phyloP scores from a whole-genome alignment of 2,329 filamentous ascomycete species.

The Aotearoamyces nothofagi region DNA sequence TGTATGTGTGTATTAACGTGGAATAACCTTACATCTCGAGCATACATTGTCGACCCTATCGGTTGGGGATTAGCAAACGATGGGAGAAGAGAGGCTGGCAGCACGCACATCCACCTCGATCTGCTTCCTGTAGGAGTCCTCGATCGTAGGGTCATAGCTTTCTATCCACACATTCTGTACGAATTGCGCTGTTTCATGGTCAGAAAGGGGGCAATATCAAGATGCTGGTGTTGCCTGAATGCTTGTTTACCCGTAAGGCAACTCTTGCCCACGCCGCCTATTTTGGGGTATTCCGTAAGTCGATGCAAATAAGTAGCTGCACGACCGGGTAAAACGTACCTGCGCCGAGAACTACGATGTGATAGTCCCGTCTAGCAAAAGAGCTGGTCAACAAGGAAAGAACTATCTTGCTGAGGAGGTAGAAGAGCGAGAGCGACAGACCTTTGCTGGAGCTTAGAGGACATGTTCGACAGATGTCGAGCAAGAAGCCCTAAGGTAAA shows the following conservation, averaged over 20 bases:
- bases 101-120: constrained; percentile 52
- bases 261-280: constrained; percentile 61
- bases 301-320: too few relatives aligned
- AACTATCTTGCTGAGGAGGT: not conserved
- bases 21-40: constrained; percentile 48
- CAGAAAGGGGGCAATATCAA: constrained; percentile 10
- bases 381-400: not conserved
- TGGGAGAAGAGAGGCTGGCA: constrained; percentile 1
- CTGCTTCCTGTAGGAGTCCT: constrained; percentile 44
- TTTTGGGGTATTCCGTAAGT: too few relatives aligned
- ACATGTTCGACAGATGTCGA: too few relatives aligned
- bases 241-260: constrained; percentile 51
- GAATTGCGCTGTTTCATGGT: constrained; percentile 42
- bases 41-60: constrained; percentile 54
- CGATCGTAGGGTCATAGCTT: constrained; percentile 46
- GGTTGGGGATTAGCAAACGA: constrained; percentile 6
- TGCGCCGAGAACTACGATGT: constrained; percentile 50
- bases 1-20: constrained; percentile 2
- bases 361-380: constrained; percentile 44
- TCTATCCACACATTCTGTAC: constrained; percentile 68
- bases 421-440: not conserved
- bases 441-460: not conserved
- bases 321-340: constrained; percentile 27
- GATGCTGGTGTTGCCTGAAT: constrained; percentile 4
- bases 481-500: too few relatives aligned